A percentile compares a stretch with the other conserved stretches of the same genome.
These are phyloP conservation scores for Scytalidium lignicola DNA, from an alignment of 2,329 filamentous ascomycete genomes.

Conservation along the genomic window DNA sequence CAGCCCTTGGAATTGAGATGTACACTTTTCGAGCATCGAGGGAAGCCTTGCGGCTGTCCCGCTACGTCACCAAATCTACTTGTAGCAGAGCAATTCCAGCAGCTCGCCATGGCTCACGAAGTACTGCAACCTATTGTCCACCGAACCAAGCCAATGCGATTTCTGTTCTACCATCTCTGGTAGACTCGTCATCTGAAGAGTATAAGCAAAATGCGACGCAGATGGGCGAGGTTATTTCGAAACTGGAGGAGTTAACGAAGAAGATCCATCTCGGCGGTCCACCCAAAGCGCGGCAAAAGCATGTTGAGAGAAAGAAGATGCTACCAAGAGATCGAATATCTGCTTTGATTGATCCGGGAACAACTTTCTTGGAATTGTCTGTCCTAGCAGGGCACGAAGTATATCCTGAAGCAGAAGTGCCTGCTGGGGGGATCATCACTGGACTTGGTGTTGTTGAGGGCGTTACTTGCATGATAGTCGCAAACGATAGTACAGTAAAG, in stretches of 20 bases:
- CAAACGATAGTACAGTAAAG: conserved; percentile 96
- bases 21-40: conserved; percentile 41
- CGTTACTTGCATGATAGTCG: conserved; percentile 86
- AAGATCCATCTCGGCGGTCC: conserved; percentile 72
- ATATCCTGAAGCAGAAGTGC: conserved; percentile 82
- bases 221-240: conserved; percentile 68
- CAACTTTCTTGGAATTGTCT: conserved; percentile 88
- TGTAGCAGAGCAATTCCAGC: conserved; percentile 18
- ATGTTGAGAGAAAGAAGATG: conserved; percentile 87
- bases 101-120: conserved; percentile 9
- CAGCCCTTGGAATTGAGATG: conserved; percentile 32
- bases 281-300: conserved; percentile 80
- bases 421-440: conserved; percentile 86
- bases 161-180: conserved; percentile 68
- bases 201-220: conserved; percentile 76
- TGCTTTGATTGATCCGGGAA: conserved; percentile 81
- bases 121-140: conserved; percentile 71
- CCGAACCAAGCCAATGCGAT: conserved; percentile 78
- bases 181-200: conserved; percentile 72
- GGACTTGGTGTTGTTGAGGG: conserved; percentile 88
- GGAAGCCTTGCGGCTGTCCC: conserved; percentile 39
- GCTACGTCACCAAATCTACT: conserved; percentile 34
- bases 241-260: conserved; percentile 64
- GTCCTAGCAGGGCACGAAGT: conserved; percentile 83
- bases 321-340: conserved; percentile 84